These are phyloP conservation scores for Chloranthus sessilifolius DNA, from an alignment of 164 flowering plant genomes.

Conservation along the genomic window DNA sequence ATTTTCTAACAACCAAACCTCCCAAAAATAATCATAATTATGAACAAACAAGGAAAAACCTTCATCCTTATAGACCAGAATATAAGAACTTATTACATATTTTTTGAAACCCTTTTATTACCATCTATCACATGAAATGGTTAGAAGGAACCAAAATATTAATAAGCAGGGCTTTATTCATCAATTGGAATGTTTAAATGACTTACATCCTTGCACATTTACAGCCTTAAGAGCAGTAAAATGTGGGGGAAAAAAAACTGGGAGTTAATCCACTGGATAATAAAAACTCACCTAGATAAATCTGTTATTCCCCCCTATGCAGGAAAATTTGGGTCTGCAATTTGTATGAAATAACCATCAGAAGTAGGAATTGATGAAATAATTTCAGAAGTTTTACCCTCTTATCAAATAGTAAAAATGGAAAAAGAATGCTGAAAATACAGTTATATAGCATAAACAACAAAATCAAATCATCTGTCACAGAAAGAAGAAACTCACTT, in stretches of 20 bases:
- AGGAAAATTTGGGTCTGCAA: background rate
- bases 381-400: too few species aligned
- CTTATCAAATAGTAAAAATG: too few species aligned
- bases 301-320: background rate
- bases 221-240: background rate
- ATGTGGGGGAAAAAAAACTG: background rate
- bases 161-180: background rate
- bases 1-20: too few species aligned
- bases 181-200: background rate
- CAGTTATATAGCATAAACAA: background rate
- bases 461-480: background rate
- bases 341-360: background rate
- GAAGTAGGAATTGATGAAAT: too few species aligned
- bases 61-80: too few species aligned
- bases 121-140: background rate
- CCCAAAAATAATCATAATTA: too few species aligned
- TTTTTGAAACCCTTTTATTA: too few species aligned
- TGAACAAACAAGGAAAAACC: too few species aligned
- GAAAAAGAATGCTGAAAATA: too few species aligned
- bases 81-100: too few species aligned
- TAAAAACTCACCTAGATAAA: background rate
- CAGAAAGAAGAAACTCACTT: constrained; percentile 4
- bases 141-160: background rate
- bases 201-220: background rate
- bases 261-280: background rate